These are phyloP conservation scores for Chrysoporthe puriensis DNA, from an alignment of 2,329 filamentous ascomycete genomes.

Conservation along the genomic window DNA sequence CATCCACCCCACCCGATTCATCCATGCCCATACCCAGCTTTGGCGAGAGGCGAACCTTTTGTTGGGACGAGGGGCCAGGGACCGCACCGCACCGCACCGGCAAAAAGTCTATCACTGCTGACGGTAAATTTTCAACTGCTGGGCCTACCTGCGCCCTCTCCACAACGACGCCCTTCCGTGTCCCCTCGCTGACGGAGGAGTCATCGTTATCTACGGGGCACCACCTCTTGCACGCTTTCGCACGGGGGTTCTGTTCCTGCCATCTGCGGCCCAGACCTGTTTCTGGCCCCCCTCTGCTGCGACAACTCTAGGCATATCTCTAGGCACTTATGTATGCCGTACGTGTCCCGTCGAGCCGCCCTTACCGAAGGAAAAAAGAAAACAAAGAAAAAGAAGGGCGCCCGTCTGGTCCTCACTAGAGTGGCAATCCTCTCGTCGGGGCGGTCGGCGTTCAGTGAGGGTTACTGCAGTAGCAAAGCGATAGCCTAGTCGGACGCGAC, in stretches of 20 bases:
- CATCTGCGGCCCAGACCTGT: not conserved
- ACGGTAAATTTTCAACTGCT: not conserved
- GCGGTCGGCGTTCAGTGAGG: not conserved
- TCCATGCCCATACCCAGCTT: not conserved
- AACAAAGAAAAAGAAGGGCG: not conserved
- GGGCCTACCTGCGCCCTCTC: no score
- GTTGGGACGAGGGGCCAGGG: conserved; percentile 9
- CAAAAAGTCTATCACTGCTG: not conserved
- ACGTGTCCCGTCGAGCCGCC: conserved; percentile 1
- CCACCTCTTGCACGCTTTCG: not conserved
- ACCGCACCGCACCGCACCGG: not conserved
- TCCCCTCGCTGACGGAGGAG: no score
- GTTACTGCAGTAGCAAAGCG: not conserved
- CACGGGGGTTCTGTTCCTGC: no score
- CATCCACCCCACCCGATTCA: no score
- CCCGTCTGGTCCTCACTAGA: not conserved
- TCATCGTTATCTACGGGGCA: no score
- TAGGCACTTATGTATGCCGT: not conserved
- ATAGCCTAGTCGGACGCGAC: not conserved
- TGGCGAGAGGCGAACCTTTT: conserved; percentile 14
- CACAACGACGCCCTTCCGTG: no score
- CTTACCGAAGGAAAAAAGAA: not conserved
- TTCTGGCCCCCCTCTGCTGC: not conserved
- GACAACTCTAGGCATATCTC: not conserved
- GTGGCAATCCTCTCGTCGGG: not conserved